Evolutionary conservation across 352 stramenopile species (phyloP), one percentile per base, ranked within the genome.

Genomic region (Blastocystis sp.): DNA sequence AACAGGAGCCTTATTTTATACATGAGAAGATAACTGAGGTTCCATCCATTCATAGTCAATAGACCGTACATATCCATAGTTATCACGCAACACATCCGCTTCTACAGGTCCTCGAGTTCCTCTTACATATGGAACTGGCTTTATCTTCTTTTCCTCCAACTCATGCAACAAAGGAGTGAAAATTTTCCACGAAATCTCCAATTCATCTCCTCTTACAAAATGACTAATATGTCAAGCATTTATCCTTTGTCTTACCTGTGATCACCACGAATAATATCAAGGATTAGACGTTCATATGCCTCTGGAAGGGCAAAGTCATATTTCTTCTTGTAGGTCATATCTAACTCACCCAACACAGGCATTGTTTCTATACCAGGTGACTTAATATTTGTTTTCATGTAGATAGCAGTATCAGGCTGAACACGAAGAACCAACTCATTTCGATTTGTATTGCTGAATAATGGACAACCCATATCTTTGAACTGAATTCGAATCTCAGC

Each of bases 171-270:
- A 91, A 30, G 96, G 97, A 57, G 96, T 98, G 90, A 99, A 99
- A 73, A 99, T 98, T 90, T 97, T 95, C 97, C 97, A 99, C 60
- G 95, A 93, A 5, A 95, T 93, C 53, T 94, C 92, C 53, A 99
- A 92, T 92, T 99, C 97, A 90, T 99, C 97, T 80, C 96, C 94
- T 33, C 96, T 93, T 57, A 99, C 96, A 92, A 99, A 99, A n/a
- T 91, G 77, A 35, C 77, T 88, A 78, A n/a, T 30, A 4, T 35
- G 15, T 77, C 9, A 87, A 40, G 6, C 60, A 24, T 35, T 9
- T 58, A 24, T 37, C 19, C 51, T 22, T 78, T 33, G 93, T 94
- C 9, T 48, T 94, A 94, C 80, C 96, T 94, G 27, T 93, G 91
- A 81, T 98, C 95, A 79, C 96, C 96, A 62, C 95, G 94, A 59